Base-by-base conservation (phyloP, 2,329 filamentous ascomycete genomes). In the Hypoxylon sp. region DNA sequence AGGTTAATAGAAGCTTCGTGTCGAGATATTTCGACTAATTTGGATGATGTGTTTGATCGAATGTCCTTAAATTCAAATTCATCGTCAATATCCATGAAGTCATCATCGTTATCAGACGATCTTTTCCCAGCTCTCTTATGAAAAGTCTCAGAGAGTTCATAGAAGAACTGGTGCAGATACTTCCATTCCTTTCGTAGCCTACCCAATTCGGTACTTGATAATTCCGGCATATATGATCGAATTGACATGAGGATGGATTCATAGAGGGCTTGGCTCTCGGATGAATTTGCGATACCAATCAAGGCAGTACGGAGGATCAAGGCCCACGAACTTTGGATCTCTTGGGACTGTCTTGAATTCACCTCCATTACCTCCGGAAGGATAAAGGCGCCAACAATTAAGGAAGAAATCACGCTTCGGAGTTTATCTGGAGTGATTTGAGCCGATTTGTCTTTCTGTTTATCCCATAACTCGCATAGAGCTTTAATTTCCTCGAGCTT, bases 11-110 rank as follows among this genome's bases (percentile, higher is more conserved):
- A 77, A 5, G 79, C 75, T 47, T 83, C 83, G 19, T 81, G 80
- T 17, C 87, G 83, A 46, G 88, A 82, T 46, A 88, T 75, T 14
- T 85, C 75, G 19, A 79, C 73, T 1, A 71, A 64, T 33, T 79
- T 81, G 31, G 81, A 77, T 1, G 76, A 67, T 14, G 78, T 76
- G 53, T 81, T 83, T 26, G 77, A 80, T 24, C 83, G 83, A 68
- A 85, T 89, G 58, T 82, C 82, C 71, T 91, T 88, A 0, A 88
- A 89, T 44, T 88, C 86, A 60, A 91, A 89, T 1, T 87, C 86
- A 11, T 87, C 84, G 73, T 94, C 91, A 4, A 94, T 59, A 33
- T 77, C 75, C 74, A 77, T 77, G 29, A 65, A 67, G 37, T 77
- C 75, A 39, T 68, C 65, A 24, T 71, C 65, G 3, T 74, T 58